These are phyloP conservation scores for Aspergillus carlsbadensis DNA, from an alignment of 495 filamentous ascomycete genomes.

Conservation along the genomic window DNA sequence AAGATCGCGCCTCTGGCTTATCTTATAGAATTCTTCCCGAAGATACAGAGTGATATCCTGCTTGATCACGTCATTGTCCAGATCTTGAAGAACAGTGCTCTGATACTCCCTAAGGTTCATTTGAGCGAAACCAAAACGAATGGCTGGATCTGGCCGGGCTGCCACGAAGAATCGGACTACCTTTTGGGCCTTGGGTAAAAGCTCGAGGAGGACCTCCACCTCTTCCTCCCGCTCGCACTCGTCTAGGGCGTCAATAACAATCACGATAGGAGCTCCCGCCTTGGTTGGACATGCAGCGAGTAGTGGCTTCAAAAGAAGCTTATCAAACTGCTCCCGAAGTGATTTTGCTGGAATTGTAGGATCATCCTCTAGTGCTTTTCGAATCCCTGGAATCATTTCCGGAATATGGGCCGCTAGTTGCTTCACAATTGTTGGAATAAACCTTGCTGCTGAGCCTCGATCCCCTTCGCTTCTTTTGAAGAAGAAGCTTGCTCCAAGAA, in stretches of 20 bases:
- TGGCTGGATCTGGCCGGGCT: conserved; percentile 44
- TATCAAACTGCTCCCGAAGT: conserved; percentile 44
- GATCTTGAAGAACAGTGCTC: conserved; percentile 21
- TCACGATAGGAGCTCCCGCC: conserved; percentile 14
- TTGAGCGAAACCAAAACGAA: conserved; percentile 29
- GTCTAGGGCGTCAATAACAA: conserved; percentile 52
- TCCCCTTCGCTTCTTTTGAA: conserved; percentile 49
- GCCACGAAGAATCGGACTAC: conserved; percentile 30
- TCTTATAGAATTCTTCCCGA: too few relatives aligned
- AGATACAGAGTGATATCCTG: too few relatives aligned
- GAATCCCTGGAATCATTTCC: conserved; percentile 26
- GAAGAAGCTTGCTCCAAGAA: conserved; percentile 33
- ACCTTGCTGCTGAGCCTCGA: conserved; percentile 29
- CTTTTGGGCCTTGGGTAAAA: conserved; percentile 22
- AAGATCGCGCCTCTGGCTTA: too few relatives aligned
- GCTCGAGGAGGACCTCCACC: conserved; percentile 30
- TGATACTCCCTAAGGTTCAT: conserved; percentile 10
- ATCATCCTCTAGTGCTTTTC: conserved; percentile 31
- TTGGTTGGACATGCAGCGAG: background rate
- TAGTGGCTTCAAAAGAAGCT: conserved; percentile 45
- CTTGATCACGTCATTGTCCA: background rate
- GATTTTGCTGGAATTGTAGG: conserved; percentile 30
- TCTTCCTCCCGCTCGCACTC: conserved; percentile 45
- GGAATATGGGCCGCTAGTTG: conserved; percentile 35
- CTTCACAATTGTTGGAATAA: conserved; percentile 44